Evolutionary conservation across 345 rosid species (phyloP).

Genomic region (Arabidopsis suecica): DNA sequence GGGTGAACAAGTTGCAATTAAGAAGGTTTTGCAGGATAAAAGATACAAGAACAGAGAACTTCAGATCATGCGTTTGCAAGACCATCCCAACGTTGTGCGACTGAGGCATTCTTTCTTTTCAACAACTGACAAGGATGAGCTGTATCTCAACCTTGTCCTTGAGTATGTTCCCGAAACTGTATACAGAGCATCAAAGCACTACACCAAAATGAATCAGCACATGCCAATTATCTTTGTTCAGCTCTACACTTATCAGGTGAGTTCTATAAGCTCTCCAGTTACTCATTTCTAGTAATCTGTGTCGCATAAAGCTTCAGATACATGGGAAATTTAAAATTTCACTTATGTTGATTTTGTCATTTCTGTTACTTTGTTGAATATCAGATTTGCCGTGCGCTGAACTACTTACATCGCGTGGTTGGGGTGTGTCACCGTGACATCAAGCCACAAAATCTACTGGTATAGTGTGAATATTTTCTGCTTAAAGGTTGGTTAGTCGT

Average conservation of each 20-base stretch:
- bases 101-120: conserved; percentile 94
- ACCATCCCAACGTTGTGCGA: conserved; percentile 83
- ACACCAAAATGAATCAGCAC: conserved; percentile 78
- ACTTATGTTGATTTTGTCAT: conserved; percentile 63
- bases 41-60: conserved; percentile 99
- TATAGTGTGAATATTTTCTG: conserved; percentile 38
- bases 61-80: conserved; percentile 86
- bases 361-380: conserved; percentile 63
- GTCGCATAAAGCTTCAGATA: conserved; percentile 12
- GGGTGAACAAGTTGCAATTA: conserved; percentile 93
- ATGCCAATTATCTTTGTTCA: conserved; percentile 85
- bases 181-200: conserved; percentile 81
- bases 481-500: not conserved
- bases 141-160: conserved; percentile 92
- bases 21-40: conserved; percentile 98
- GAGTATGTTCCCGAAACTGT: conserved; percentile 94
- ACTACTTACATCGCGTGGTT: conserved; percentile 85
- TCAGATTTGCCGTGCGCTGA: conserved; percentile 94
- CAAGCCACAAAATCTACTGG: conserved; percentile 97
- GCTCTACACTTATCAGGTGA: conserved; percentile 88
- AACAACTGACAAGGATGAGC: conserved; percentile 85
- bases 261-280: conserved; percentile 28
- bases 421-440: conserved; percentile 98
- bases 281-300: conserved; percentile 19
- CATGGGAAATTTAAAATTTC: conserved; percentile 46